Percentiles rank a stretch among this genome's conserved stretches.
Conservation (phyloP, 129 eudicot genomes). For the Apium graveolens region DNA sequence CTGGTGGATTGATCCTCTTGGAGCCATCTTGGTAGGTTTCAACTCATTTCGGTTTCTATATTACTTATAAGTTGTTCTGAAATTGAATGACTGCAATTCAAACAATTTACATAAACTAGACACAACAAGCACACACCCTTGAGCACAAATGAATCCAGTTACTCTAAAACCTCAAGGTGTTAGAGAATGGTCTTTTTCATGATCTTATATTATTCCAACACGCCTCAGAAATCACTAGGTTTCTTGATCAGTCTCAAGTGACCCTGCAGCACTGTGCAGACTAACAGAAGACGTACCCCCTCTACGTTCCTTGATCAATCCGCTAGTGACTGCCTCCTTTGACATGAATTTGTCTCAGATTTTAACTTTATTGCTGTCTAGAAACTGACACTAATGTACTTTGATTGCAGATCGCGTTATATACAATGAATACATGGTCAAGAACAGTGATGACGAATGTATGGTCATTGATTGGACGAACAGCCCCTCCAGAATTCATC, state of each 20-base stretch:
- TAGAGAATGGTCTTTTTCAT: too few species aligned
- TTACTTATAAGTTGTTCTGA: background rate
- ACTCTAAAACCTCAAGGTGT: too few species aligned
- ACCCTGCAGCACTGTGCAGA: too few species aligned
- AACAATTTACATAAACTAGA: background rate
- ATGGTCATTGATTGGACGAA: conserved; percentile 25
- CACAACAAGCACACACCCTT: background rate
- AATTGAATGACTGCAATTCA: background rate
- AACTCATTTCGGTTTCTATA: background rate
- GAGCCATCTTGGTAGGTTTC: conserved; percentile 15
- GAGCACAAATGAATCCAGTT: background rate
- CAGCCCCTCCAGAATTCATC: conserved; percentile 26
- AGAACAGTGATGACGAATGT: conserved; percentile 28
- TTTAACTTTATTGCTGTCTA: background rate
- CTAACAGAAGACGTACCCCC: too few species aligned
- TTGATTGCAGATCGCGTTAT: conserved; percentile 23
- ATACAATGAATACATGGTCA: conserved; percentile 26
- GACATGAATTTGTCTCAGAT: background rate
- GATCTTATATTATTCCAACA: too few species aligned
- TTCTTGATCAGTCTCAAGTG: too few species aligned
- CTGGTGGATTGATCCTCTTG: conserved; percentile 31
- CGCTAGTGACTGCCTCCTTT: background rate
- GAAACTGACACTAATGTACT: background rate
- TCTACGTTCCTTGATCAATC: too few species aligned
- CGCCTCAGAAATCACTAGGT: too few species aligned